These are phyloP conservation scores for Scleroderma bovista DNA, from an alignment of 768 basidiomycete species.

Conservation along the genomic window DNA sequence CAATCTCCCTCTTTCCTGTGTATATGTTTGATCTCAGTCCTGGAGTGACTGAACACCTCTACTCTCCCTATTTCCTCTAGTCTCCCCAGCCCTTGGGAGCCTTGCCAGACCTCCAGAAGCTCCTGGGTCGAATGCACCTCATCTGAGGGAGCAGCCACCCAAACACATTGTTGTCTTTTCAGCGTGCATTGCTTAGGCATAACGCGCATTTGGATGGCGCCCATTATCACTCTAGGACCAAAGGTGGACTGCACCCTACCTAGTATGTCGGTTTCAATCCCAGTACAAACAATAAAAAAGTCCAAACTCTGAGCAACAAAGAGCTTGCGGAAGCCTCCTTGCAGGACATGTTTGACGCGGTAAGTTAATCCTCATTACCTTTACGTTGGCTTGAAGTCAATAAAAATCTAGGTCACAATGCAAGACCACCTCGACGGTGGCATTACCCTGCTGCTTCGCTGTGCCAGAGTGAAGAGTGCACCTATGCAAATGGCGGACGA, in stretches of 20 bases:
- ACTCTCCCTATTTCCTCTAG: too few species aligned
- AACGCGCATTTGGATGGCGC: slow-evolving; percentile 3
- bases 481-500: not conserved
- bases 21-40: too few species aligned
- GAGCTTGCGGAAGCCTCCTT: not conserved
- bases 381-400: not conserved
- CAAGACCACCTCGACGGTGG: slow-evolving; percentile 9
- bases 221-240: slow-evolving; percentile 1
- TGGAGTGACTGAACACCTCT: too few species aligned
- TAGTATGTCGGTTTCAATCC: slow-evolving; percentile 1
- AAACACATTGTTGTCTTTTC: too few species aligned
- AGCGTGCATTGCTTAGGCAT: slow-evolving; percentile 2
- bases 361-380: not conserved
- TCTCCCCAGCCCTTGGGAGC: too few species aligned
- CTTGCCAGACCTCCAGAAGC: too few species aligned
- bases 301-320: not conserved
- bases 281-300: too few species aligned
- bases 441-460: slow-evolving; percentile 2
- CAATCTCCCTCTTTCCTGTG: too few species aligned
- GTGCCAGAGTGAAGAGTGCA: not conserved
- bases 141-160: too few species aligned
- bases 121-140: too few species aligned
- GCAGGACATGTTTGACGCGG: slow-evolving; percentile 7
- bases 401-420: slow-evolving; percentile 2
- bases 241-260: slow-evolving; percentile 3